A percentile compares a stretch with the other conserved stretches of the same genome.
Conservation (phyloP, 1,139 yeast genomes). For the Diutina sp. region DNA sequence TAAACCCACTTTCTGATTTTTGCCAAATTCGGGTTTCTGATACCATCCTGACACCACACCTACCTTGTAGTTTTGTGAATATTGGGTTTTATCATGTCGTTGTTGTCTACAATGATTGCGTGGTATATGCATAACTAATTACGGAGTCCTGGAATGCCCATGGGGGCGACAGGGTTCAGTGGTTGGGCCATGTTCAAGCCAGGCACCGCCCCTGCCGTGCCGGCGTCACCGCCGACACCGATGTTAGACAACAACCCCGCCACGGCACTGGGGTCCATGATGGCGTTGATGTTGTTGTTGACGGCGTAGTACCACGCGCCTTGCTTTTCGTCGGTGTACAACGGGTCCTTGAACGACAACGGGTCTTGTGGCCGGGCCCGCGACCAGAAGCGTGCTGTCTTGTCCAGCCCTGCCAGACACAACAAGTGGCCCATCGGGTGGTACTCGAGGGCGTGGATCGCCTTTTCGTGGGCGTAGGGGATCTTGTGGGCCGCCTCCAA, state of each 20-base stretch:
- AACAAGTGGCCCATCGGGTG: conserved; percentile 90
- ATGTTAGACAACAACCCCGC: background rate
- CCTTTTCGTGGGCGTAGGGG: conserved; percentile 90
- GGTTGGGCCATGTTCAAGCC: background rate
- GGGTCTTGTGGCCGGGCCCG: conserved; percentile 88
- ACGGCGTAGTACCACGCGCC: conserved; percentile 68
- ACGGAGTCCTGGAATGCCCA: background rate
- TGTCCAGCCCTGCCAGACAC: conserved; percentile 88
- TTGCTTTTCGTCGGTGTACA: conserved; percentile 58
- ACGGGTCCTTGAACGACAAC: conserved; percentile 68
- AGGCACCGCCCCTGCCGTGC: background rate
- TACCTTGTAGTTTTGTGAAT: too few relatives aligned
- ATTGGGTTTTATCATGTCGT: too few relatives aligned
- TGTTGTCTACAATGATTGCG: background rate
- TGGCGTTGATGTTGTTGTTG: conserved; percentile 52
- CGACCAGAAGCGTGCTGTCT: conserved; percentile 92
- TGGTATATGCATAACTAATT: background rate
- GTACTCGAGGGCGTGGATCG: conserved; percentile 79
- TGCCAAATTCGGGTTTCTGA: too few relatives aligned
- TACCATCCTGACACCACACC: too few relatives aligned
- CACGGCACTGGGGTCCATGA: conserved; percentile 15
- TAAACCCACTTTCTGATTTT: background rate
- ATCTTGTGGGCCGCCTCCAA: conserved; percentile 48
- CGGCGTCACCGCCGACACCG: background rate
- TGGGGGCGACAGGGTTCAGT: background rate